Conservation (phyloP, 495 filamentous ascomycete species). For the Aspergillus carlsbadensis region DNA sequence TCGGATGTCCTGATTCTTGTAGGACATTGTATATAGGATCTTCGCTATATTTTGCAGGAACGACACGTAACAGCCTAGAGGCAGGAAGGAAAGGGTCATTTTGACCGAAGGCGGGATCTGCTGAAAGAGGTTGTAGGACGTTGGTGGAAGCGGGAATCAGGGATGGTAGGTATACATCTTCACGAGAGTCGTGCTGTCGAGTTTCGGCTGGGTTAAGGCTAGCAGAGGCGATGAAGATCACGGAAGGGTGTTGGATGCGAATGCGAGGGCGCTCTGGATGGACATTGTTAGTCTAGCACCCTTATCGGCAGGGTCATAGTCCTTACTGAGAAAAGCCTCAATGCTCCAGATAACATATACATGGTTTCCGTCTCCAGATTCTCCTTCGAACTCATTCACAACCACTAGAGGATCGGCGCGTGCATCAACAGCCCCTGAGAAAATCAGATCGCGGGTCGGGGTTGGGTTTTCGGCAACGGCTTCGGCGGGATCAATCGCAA, state of each 20-base stretch:
- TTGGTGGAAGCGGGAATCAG: slow-evolving; percentile 75
- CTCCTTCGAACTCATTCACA: slow-evolving; percentile 53
- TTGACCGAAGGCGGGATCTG: slow-evolving; percentile 65
- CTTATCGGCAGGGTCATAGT: not conserved
- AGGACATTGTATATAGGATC: slow-evolving; percentile 63
- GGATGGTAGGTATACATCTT: slow-evolving; percentile 75
- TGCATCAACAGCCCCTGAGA: slow-evolving; percentile 58
- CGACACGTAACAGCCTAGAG: slow-evolving; percentile 73
- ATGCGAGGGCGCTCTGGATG: slow-evolving; percentile 64
- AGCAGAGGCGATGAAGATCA: slow-evolving; percentile 75
- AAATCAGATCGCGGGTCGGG: slow-evolving; percentile 63
- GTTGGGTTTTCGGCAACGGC: slow-evolving; percentile 42
- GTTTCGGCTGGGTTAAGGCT: slow-evolving; percentile 58
- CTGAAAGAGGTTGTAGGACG: slow-evolving; percentile 72
- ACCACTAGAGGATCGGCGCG: slow-evolving; percentile 62
- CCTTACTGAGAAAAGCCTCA: slow-evolving; percentile 66
- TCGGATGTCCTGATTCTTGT: slow-evolving; percentile 58
- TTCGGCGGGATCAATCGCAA: slow-evolving; percentile 61
- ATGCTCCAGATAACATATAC: slow-evolving; percentile 80
- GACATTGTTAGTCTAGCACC: slow-evolving; percentile 19
- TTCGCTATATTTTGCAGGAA: slow-evolving; percentile 59
- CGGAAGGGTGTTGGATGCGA: slow-evolving; percentile 72
- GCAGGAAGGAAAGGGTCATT: slow-evolving; percentile 75
- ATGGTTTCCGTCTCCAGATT: slow-evolving; percentile 53
- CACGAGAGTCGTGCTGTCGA: slow-evolving; percentile 44